A percentile compares a stretch with the other conserved stretches of the same genome.
Evolutionary conservation across 2,329 filamentous ascomycete species (phyloP).

Genomic region (Pleurostoma richardsiae): DNA sequence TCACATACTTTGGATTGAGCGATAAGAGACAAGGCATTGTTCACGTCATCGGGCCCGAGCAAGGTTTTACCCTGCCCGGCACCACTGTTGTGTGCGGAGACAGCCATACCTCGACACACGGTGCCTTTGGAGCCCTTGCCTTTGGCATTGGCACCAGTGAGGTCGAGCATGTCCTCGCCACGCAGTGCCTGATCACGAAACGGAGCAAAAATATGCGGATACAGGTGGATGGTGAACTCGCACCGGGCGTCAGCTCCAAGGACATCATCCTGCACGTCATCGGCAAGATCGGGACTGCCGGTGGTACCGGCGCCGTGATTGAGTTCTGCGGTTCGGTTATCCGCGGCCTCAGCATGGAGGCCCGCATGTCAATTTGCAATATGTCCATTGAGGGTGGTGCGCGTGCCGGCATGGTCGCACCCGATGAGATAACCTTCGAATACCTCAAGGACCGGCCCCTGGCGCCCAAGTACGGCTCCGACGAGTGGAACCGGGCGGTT

Average conservation of each 20-base stretch:
- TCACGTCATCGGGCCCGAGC: conserved; percentile 96
- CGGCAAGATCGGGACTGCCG: conserved; percentile 89
- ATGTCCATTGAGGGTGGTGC: conserved; percentile 98
- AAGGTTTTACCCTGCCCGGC: conserved; percentile 95
- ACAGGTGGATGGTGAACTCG: conserved; percentile 88
- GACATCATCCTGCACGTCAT: conserved; percentile 92
- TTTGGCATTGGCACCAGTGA: conserved; percentile 98
- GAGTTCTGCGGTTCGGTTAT: conserved; percentile 97
- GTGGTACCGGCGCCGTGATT: conserved; percentile 90
- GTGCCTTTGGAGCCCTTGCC: conserved; percentile 89
- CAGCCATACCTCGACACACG: conserved; percentile 96
- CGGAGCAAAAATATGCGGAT: conserved; percentile 98
- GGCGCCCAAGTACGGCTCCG: conserved; percentile 76
- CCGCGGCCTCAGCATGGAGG: conserved; percentile 85
- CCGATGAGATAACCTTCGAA: conserved; percentile 88
- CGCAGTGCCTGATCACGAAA: conserved; percentile 90
- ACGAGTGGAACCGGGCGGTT: conserved; percentile 84
- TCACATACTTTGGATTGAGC: conserved; percentile 94
- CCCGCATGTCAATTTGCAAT: conserved; percentile 98
- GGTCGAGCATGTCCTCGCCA: conserved; percentile 96
- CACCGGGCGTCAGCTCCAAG: conserved; percentile 91
- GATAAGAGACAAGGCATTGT: conserved; percentile 98
- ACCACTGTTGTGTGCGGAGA: conserved; percentile 97
- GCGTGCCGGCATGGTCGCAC: conserved; percentile 93
- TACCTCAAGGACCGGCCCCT: conserved; percentile 90